phyloP scores from a whole-genome alignment of 352 stramenopile species.

The Phytophthora ramorum region DNA sequence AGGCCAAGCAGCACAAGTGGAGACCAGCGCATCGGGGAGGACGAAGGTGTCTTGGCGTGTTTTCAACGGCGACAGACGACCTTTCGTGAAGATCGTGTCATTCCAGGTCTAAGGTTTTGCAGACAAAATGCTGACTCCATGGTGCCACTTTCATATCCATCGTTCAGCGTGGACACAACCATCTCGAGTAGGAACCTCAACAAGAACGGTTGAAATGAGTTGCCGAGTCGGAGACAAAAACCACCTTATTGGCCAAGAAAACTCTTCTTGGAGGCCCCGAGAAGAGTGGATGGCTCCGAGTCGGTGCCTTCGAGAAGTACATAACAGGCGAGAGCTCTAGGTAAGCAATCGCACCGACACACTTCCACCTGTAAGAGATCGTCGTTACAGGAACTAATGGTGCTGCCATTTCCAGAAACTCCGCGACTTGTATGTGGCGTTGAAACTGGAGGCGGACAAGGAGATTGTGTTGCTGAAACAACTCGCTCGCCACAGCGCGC shows the following conservation, averaged over 20 bases:
- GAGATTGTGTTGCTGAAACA: conserved; percentile 61
- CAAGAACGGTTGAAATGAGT: conserved; percentile 13
- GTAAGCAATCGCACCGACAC: conserved; percentile 10
- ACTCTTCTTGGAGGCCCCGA: neutral
- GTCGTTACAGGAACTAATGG: neutral
- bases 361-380: conserved; percentile 1
- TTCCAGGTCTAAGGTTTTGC: conserved; percentile 16
- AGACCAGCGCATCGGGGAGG: neutral
- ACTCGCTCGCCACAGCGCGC: conserved; percentile 37
- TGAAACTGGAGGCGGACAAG: conserved; percentile 62
- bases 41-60: too few relatives aligned
- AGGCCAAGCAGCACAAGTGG: conserved; percentile 5
- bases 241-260: conserved; percentile 10
- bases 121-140: conserved; percentile 2
- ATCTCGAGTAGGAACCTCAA: neutral
- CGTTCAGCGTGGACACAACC: neutral
- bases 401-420: conserved; percentile 40
- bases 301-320: conserved; percentile 31
- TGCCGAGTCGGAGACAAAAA: conserved; percentile 19
- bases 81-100: conserved; percentile 24
- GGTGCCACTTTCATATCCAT: conserved; percentile 10
- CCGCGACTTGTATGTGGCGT: conserved; percentile 57
- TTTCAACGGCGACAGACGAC: conserved; percentile 9
- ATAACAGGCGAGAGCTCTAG: conserved; percentile 40
- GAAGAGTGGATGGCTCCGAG: too few relatives aligned